Evolutionary conservation across 1,284 basidiomycete genomes (phyloP).

Genomic region (Lignosus rhinocerotis): DNA sequence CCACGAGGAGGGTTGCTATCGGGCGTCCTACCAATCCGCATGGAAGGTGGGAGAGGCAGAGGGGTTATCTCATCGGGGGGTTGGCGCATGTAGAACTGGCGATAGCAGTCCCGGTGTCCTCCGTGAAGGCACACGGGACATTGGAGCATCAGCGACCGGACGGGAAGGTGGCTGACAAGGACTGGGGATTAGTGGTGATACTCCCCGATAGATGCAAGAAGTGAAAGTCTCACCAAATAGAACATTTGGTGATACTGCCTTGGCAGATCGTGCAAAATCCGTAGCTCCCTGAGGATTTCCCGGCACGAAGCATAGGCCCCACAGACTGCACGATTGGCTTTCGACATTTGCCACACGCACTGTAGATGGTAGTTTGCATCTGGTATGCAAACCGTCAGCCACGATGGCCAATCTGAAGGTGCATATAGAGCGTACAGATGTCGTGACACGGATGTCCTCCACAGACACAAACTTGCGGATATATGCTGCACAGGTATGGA

Average conservation of each 20-base stretch:
- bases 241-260: slow-evolving; percentile 49
- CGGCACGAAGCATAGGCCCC: slow-evolving; percentile 8
- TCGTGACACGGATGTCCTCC: slow-evolving; percentile 50
- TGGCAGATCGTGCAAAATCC: slow-evolving; percentile 57
- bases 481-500: slow-evolving; percentile 69
- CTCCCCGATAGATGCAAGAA: neutral
- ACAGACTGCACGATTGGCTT: slow-evolving; percentile 47
- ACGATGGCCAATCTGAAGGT: neutral
- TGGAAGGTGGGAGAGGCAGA: slow-evolving; percentile 4
- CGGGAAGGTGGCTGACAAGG: slow-evolving; percentile 63
- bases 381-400: slow-evolving; percentile 28
- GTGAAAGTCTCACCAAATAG: slow-evolving; percentile 65
- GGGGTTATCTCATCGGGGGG: slow-evolving; percentile 42
- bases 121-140: slow-evolving; percentile 76
- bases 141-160: slow-evolving; percentile 63
- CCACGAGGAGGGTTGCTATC: slow-evolving; percentile 16
- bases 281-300: slow-evolving; percentile 35
- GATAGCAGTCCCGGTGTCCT: slow-evolving; percentile 74
- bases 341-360: slow-evolving; percentile 63
- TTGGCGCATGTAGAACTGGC: slow-evolving; percentile 56
- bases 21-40: slow-evolving; percentile 6
- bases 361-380: slow-evolving; percentile 70
- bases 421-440: slow-evolving; percentile 44
- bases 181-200: neutral
- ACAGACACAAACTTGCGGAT: slow-evolving; percentile 60